phyloP scores from a whole-genome alignment of 306 rosid species.

The Rosa multiflora region DNA sequence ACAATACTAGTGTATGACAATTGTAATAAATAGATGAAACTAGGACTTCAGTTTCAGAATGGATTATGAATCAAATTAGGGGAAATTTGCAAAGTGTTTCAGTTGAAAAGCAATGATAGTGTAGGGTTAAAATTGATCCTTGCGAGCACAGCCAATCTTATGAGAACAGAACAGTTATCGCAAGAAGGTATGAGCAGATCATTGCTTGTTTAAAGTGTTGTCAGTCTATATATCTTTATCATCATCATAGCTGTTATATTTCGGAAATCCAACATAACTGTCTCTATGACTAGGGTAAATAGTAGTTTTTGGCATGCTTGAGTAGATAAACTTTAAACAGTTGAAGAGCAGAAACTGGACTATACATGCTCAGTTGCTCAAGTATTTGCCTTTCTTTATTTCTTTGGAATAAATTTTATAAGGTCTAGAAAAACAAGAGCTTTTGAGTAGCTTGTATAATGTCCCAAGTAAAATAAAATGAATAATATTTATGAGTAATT shows the following conservation, averaged over 20 bases:
- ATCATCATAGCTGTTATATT: constrained; percentile 16
- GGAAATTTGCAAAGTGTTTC: background rate
- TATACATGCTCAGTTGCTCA: background rate
- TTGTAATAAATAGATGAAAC: background rate
- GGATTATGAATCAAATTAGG: no score
- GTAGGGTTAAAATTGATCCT: background rate
- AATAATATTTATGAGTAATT: background rate
- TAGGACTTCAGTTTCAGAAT: background rate
- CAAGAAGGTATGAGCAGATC: constrained; percentile 65
- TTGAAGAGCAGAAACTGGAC: no score
- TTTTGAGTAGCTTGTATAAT: background rate
- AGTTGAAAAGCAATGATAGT: background rate
- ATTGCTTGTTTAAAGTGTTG: constrained; percentile 37
- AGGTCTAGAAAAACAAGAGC: background rate
- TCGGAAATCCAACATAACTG: background rate
- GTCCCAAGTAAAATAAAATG: background rate
- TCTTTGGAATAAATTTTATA: background rate
- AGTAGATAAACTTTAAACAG: background rate
- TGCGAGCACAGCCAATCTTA: constrained; percentile 33
- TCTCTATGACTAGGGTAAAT: background rate
- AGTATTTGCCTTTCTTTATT: background rate
- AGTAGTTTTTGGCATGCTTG: background rate
- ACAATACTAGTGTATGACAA: background rate
- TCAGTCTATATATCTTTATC: constrained; percentile 30
- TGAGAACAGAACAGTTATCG: constrained; percentile 77